Evolutionary conservation across 2,329 filamentous ascomycete species (phyloP), one percentile per base, ranked within the genome.

Genomic region (Helotiales sp.): DNA sequence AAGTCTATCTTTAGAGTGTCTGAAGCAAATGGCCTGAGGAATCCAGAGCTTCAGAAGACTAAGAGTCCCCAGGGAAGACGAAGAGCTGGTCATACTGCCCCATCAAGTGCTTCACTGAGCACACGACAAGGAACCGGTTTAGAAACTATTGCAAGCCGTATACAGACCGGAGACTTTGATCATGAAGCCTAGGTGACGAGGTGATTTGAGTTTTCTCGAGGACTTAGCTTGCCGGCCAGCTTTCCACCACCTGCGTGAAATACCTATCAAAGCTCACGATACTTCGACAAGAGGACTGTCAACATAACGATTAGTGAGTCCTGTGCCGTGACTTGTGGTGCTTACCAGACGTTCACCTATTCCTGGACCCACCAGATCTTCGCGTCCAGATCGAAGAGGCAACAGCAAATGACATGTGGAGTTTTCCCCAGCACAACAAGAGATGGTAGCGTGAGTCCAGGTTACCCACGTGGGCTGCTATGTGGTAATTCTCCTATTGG

Each of bases 1-100:
- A 55, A 49, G 8, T 15, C 37, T 17, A 20, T 28, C 24, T 40
- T 37, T 6, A 58, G 34, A 32, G 28, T 28, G 17, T 62, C 54
- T 54, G 28, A 61, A 15, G 55, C 10, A 30, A 58, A 28, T 22
- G 58, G 15, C 7, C 8, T 30, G 17, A 59, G 24, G 17, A 59
- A 20, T 43, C 22, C 22, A 6, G 49, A 45, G 6, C 63, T 64
- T 17, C 50, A 61, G 30, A 63, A 61, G 47, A 58, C 28, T 6
- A 59, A 61, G 34, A 64, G 34, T 24, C 37, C 49, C 3, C 57
- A 66, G 40, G 63, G 66, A 11, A 59, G 55, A 24, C n/a, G 66
- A 24, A 63, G 24, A 7, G 43, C 63, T 13, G 60, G 63, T 15
- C 17, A 43, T 30, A 61, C 55, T 15, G 60, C 50, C 7, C 61